Evolutionary conservation across 768 basidiomycete genomes (phyloP), one percentile per base, ranked within the genome.

Genomic region (Boletus reticulatus): DNA sequence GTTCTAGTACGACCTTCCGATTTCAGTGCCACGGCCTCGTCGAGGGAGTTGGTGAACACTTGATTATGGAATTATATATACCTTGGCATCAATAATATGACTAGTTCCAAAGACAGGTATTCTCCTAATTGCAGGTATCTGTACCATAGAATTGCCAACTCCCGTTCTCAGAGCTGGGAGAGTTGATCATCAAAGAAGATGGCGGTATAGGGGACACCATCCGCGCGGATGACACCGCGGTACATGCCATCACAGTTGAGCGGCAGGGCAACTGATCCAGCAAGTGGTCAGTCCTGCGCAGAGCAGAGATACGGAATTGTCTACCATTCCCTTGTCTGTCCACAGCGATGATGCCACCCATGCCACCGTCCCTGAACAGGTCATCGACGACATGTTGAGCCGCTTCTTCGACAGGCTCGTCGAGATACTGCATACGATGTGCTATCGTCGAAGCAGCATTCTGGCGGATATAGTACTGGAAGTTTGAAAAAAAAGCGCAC

Each of bases 171-270:
- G 22, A 64, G 51, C 37, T 43, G 50, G 32, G 62, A 62, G 31
- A 82, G 65, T 16, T 73, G 74, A 46, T 93, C 91, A 58, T 91
- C 89, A 19, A 73, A 73, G 69, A 93, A 92, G 50, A 92, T 89
- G 12, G 89, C 91, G 0, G 86, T 88, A 69, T 81, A 81, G 0
- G 88, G 78, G 9, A 84, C 67, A 11, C 89, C 91, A 55, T 92
- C 88, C 58, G 77, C 74, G 43, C 78, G 74, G 34, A 92, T 83
- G 16, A 91, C 76, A 7, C 91, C 91, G 29, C 91, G 80, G 66
- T 91, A 92, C 91, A 93, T 93, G 9, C 91, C 88, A 19, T 79
- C 74, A 62, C 84, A 88, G 67, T 92, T 92, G 58, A 92, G 67
- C 7, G 88, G 82, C 75, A 88, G 81, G 1, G 87, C 75, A 43